phyloP scores from a whole-genome alignment of 768 basidiomycete genomes.

The Termitomyces sp. region DNA sequence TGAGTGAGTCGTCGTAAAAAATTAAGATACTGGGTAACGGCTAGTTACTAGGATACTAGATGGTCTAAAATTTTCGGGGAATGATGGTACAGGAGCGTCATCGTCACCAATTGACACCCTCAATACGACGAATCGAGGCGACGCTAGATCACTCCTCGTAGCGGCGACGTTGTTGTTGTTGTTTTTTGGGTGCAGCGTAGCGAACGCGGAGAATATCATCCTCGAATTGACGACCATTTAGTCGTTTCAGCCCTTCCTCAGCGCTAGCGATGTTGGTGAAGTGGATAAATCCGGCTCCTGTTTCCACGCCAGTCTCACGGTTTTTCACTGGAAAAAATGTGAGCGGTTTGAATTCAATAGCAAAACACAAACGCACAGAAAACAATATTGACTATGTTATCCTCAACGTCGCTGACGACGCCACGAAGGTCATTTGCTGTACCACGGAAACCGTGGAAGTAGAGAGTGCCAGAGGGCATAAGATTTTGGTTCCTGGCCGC shows the following conservation, averaged over 20 bases:
- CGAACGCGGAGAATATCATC: conserved; percentile 32
- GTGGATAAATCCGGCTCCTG: conserved; percentile 45
- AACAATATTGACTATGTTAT: conserved; percentile 21
- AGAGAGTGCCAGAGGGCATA: conserved; percentile 25
- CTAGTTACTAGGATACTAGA: background rate
- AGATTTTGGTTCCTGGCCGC: background rate
- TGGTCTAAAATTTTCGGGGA: background rate
- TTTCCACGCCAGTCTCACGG: conserved; percentile 21
- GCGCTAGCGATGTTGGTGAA: conserved; percentile 42
- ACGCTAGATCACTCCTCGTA: background rate
- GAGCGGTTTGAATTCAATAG: background rate
- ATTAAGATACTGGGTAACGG: conserved; percentile 5
- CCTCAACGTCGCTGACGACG: conserved; percentile 19
- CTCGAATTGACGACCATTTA: conserved; percentile 29
- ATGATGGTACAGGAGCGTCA: background rate
- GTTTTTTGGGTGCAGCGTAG: conserved; percentile 27
- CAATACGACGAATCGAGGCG: background rate
- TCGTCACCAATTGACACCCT: background rate
- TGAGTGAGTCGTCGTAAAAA: background rate
- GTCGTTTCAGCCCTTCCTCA: conserved; percentile 36
- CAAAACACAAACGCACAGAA: conserved; percentile 21
- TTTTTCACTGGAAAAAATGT: conserved; percentile 22
- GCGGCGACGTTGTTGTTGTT: background rate
- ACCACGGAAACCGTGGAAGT: conserved; percentile 22
- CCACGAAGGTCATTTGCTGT: conserved; percentile 18